Conservation (phyloP, 345 rosid genomes). For the Euphorbia pulcherrima region DNA sequence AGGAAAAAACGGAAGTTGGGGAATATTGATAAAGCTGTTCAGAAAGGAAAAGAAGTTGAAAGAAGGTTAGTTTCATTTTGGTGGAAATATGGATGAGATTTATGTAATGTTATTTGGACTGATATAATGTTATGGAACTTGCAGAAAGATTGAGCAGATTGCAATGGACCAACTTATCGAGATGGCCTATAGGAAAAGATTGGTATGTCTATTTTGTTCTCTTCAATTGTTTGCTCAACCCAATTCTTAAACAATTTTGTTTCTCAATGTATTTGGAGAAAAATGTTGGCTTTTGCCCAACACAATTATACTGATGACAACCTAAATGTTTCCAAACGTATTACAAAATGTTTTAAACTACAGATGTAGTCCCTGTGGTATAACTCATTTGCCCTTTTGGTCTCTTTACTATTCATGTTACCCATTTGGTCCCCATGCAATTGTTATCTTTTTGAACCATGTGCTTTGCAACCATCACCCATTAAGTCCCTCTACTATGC, state of each 20-base stretch:
- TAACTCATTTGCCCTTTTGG: too few relatives aligned
- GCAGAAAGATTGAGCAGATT: conserved; percentile 66
- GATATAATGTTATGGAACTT: conserved; percentile 21
- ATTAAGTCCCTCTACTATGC: too few relatives aligned
- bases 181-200: conserved; percentile 69
- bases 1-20: conserved; percentile 56
- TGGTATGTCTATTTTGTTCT: conserved; percentile 51
- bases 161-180: conserved; percentile 88
- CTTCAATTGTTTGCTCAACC: conserved; percentile 5
- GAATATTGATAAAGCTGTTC: conserved; percentile 54
- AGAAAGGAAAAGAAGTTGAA: conserved; percentile 48
- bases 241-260: neutral
- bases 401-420: too few relatives aligned
- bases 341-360: neutral
- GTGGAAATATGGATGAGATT: conserved; percentile 11
- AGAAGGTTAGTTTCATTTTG: conserved; percentile 43
- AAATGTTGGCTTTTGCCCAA: neutral
- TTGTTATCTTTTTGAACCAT: too few relatives aligned
- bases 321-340: neutral
- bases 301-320: neutral
- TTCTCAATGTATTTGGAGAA: neutral
- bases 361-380: too few relatives aligned
- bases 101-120: conserved; percentile 18
- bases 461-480: too few relatives aligned
- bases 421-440: too few relatives aligned